phyloP scores from a whole-genome alignment of 768 basidiomycete species.

The Peribolospora kevripleyi region DNA sequence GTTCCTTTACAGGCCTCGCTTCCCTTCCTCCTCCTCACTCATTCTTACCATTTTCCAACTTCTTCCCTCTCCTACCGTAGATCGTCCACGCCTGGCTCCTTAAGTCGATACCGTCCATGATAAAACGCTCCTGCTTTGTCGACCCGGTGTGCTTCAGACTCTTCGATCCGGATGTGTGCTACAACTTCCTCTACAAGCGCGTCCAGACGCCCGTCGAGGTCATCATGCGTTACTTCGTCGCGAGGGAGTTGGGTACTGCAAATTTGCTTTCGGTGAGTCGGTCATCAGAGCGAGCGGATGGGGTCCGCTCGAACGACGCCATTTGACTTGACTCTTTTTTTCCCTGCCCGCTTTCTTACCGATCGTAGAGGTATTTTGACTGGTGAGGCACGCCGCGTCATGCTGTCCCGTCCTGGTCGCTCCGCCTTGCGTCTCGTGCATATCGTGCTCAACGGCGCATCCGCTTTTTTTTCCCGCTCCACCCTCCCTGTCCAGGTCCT shows the following conservation, averaged over 20 bases:
- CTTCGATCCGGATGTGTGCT: slow-evolving; percentile 36
- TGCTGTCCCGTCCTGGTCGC: neutral
- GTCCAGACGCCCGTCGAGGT: neutral
- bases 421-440: too few relatives aligned
- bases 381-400: neutral
- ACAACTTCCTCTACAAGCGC: slow-evolving; percentile 57
- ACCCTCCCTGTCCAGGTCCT: slow-evolving; percentile 21
- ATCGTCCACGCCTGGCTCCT: slow-evolving; percentile 75
- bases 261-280: slow-evolving; percentile 31
- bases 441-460: neutral
- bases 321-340: slow-evolving; percentile 20
- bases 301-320: slow-evolving; percentile 25
- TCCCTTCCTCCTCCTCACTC: neutral
- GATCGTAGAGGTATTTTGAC: slow-evolving; percentile 9
- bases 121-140: slow-evolving; percentile 58
- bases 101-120: slow-evolving; percentile 45
- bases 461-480: neutral
- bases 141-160: slow-evolving; percentile 33
- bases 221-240: slow-evolving; percentile 40
- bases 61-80: slow-evolving; percentile 26
- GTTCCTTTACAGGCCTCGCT: neutral
- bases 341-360: too few relatives aligned
- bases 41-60: neutral
- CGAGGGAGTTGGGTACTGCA: slow-evolving; percentile 63
- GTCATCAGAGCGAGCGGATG: too few relatives aligned